Base-by-base conservation (phyloP, 352 stramenopile species). In the Sclerospora graminicola region DNA sequence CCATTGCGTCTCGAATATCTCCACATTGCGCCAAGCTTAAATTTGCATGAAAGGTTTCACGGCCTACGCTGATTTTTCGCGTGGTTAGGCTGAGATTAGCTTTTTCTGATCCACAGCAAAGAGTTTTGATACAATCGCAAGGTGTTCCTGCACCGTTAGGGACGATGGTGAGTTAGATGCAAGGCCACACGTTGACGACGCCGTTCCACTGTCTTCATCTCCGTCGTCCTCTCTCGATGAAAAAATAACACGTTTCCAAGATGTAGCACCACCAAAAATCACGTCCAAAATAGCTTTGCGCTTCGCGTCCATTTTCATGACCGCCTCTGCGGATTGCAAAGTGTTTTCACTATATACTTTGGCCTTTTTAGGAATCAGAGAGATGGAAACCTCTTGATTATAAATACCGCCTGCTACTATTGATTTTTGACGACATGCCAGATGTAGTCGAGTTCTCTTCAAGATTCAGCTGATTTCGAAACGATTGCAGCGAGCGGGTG, bases 371-470 rank as follows among this genome's bases (percentile, higher is more conserved):
- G 80, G 80, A 28, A 91, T 80, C 4, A 75, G 80, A 2, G 75
- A 80, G 37, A 91, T 88, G 15, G 70, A 74, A 23, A 91, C 86
- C 40, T 87, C 77, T 43, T 87, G 73, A 35, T 89, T 87, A 40
- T 75, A 69, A 18, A 83, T 69, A 5, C 76, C 69, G 9, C 57
- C 56, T 18, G 51, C 65, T 5, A 58, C 45, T 16, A 54, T n/a
- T n/a, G n/a, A n/a, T n/a, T n/a, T n/a, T 51, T 28, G 57, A 42
- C 41, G 47, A 52, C 19, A 49, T 38, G n/a, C 33, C 18, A 13
- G 44, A 45, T 48, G 58, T 8, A 3, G 18, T 36, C n/a, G n/a
- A n/a, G n/a, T n/a, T n/a, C n/a, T n/a, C n/a, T n/a, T n/a, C n/a
- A n/a, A n/a, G n/a, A n/a, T n/a, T n/a, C n/a, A n/a, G n/a, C n/a